Base-by-base conservation (phyloP, 257 asterid genomes). In the Fraxinus quadrangulata region DNA sequence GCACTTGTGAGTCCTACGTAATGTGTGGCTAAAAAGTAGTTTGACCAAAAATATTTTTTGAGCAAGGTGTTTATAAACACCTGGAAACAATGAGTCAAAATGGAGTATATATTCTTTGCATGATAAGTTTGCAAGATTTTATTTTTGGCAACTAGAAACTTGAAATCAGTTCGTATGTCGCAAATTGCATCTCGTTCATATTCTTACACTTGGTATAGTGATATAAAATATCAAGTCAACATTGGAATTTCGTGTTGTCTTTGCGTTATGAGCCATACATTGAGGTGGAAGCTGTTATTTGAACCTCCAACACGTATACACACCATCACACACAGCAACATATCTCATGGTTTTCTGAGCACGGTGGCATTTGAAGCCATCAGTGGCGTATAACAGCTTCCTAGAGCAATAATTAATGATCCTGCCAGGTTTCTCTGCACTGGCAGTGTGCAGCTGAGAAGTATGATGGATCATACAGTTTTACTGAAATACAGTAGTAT, bases 341-440 rank as follows among this genome's bases (percentile, higher is more conserved):
- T 54, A 69, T 67, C 75, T 72, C 36, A 72, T 85, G 83, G 77
- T 75, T 74, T 39, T 56, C 70, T 72, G 81, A 72, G 83, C 88
- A 66, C 39, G 63, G 74, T 82, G 85, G 91, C 86, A 81, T 83
- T 79, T 89, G 78, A 76, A 77, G 84, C 88, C 84, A 71, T 47
- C 40, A 69, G 82, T 82, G 91, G 89, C 80, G 69, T 75, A 33
- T 70, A 79, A 81, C 91, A 90, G 97, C 97, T 84, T 93, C 97
- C 97, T 84, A 92, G 56, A 92, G 69, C 75, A 81, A 90, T 72
- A 67, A 66, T 67, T 67, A 68, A 77, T 86, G 97, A 85, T 88
- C 98, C 94, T 89, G 86, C 99, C 97, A 96, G 99, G 97, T 93
- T 93, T 93, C 97, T 86, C 96, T 93, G 98, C 97, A 93, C 89